Evolutionary conservation across 495 filamentous ascomycete genomes (phyloP), one percentile per base, ranked within the genome.

Genomic region (Aspergillus affinis): DNA sequence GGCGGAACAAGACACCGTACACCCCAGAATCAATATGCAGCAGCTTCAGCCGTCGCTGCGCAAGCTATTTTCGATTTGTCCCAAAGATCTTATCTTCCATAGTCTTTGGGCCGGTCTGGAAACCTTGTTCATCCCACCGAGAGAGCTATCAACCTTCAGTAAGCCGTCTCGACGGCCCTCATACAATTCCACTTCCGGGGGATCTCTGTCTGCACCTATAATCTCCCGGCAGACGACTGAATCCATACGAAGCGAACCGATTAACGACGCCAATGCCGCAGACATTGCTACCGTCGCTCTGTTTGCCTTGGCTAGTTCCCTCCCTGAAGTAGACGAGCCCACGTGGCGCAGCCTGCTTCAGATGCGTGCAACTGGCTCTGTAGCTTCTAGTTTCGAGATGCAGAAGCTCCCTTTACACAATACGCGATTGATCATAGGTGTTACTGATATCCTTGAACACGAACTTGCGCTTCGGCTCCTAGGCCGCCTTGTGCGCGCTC

Each of bases 81-180:
- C 76, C 0, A 74, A 70, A 64, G 76, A 79, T 47, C 72, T 91
- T 55, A 81, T 91, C 0, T 86, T 91, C 53, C 83, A 92, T 63
- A 91, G 88, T 60, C 72, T 96, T 6, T 95, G 92, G 91, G 80
- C 79, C 66, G 83, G 88, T 8, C 69, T 87, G n/a, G 85, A 85
- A 21, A 75, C 80, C 41, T 72, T 93, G 13, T 93, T 91, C 66
- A 75, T 81, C 23, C 85, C 87, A 0, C 88, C 89, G 2, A 78
- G 78, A 53, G 71, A 81, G 19, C 77, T 91, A 15, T 70, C 75
- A 17, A 63, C 65, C 19, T 71, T 75, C 17, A 60, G 69, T 20
- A 69, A 68, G 52, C 63, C 58, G 15, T 72, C 71, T 4, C 75
- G 78, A 21, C 72, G 75, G 44, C 74, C 72, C 15, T 75, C 76